Base-by-base conservation (phyloP, 2,329 filamentous ascomycete species). In the Aspergillus sp. region DNA sequence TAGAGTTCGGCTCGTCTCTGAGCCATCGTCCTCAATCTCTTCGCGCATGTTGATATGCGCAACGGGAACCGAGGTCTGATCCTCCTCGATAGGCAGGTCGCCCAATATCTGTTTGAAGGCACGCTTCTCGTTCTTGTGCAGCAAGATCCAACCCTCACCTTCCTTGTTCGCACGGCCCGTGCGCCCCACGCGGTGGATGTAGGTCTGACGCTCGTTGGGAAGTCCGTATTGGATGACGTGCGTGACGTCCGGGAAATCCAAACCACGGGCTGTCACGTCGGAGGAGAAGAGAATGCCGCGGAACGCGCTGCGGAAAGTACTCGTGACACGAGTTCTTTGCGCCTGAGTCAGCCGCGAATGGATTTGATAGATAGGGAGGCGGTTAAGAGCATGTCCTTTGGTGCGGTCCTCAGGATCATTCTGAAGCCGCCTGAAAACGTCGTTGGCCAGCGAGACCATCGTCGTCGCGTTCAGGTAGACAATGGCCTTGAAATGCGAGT, bases 381-480 rank as follows among this genome's bases (percentile, higher is more conserved):
- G 68, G 50, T 75, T 71, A 19, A 79, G 60, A 19, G 73, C 65
- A 54, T 72, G 69, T 12, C 57, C 57, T 39, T 67, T 69, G 56
- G 69, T 72, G 25, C 53, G 61, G 32, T 71, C 59, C 54, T 73
- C 71, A 9, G 76, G 74, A 13, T 75, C 57, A n/a, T 51, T 70
- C 25, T 71, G 71, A 53, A 87, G 78, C 32, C 80, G 79, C 59
- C 80, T 76, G 55, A 92, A 85, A 21, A 89, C 78, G 15, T 84
- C 80, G 19, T 83, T 79, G 21, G 87, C 86, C 51, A 92, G 80
- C 59, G 88, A 82, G 48, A 92, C 91, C 64, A 90, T 84, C 23
- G 86, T 85, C 0, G 90, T 96, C 21, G 90, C 91, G 69, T 91
- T 91, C 74, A 94, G 89, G 80, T 97, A 99, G 45, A 97, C 81